Conservation (phyloP, 768 basidiomycete genomes). For the Tylopilus vinaceipallidus region DNA sequence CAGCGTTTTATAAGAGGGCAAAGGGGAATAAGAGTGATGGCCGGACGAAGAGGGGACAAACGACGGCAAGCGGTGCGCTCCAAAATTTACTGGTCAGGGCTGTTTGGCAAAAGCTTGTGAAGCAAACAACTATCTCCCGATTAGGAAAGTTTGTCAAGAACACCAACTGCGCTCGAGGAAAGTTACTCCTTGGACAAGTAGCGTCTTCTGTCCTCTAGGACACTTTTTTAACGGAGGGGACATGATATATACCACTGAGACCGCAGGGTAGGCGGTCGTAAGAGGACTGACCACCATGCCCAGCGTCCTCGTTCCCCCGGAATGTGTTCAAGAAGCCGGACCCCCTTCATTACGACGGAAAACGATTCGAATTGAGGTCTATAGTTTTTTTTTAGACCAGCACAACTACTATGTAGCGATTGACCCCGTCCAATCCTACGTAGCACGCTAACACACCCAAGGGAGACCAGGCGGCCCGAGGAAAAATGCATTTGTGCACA, state of each 20-base stretch:
- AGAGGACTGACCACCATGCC: no score
- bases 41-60: neutral
- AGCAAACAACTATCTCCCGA: slow-evolving; percentile 27
- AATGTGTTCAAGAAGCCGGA: neutral
- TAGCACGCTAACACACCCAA: no score
- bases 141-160: slow-evolving; percentile 14
- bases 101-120: slow-evolving; percentile 34
- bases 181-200: neutral
- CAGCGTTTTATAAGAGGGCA: neutral
- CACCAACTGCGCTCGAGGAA: neutral
- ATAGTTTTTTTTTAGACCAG: neutral
- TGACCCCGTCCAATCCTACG: no score
- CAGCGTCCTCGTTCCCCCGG: no score
- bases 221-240: neutral
- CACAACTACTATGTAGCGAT: no score
- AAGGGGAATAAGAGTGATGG: slow-evolving; percentile 2
- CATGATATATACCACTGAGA: no score
- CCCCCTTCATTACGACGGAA: no score
- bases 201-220: no score
- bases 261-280: no score
- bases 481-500: no score
- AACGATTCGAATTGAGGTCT: no score
- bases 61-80: neutral
- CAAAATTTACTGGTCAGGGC: slow-evolving; percentile 21
- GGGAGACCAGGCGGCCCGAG: no score